phyloP scores from a whole-genome alignment of 306 rosid species.

The Biancaea sappan region DNA sequence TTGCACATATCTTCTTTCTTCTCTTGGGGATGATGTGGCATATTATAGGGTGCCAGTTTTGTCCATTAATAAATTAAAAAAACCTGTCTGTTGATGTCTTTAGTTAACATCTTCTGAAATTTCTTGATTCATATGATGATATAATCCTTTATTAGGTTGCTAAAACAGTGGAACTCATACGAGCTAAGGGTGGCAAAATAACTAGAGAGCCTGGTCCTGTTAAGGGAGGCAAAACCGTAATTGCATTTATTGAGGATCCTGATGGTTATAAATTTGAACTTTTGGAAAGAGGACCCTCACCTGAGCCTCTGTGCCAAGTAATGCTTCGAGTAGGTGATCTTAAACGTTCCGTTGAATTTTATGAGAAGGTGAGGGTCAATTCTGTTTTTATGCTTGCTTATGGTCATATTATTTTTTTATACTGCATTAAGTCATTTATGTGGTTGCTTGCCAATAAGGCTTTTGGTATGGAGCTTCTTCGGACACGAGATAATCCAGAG shows the following conservation, averaged over 20 bases:
- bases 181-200: slow-evolving; percentile 91
- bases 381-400: slow-evolving; percentile 25
- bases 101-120: slow-evolving; percentile 3
- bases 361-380: slow-evolving; percentile 73
- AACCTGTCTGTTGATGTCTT: slow-evolving; percentile 31
- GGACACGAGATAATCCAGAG: slow-evolving; percentile 81
- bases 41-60: not conserved
- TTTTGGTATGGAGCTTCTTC: slow-evolving; percentile 92
- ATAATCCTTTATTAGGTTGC: slow-evolving; percentile 57
- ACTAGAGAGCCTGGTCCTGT: slow-evolving; percentile 81
- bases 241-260: slow-evolving; percentile 90
- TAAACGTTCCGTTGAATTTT: slow-evolving; percentile 84
- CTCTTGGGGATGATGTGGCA: not conserved
- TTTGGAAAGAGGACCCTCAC: slow-evolving; percentile 81
- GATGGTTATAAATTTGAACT: slow-evolving; percentile 94
- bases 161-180: slow-evolving; percentile 79
- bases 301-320: slow-evolving; percentile 93
- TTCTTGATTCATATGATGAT: slow-evolving; percentile 18
- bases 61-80: slow-evolving; percentile 6
- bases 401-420: slow-evolving; percentile 10
- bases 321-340: slow-evolving; percentile 98
- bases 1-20: slow-evolving; percentile 1
- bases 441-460: slow-evolving; percentile 54
- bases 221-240: slow-evolving; percentile 65
- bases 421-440: slow-evolving; percentile 20